phyloP scores from a whole-genome alignment of 306 rosid genomes.

The Dalbergia cultrata region DNA sequence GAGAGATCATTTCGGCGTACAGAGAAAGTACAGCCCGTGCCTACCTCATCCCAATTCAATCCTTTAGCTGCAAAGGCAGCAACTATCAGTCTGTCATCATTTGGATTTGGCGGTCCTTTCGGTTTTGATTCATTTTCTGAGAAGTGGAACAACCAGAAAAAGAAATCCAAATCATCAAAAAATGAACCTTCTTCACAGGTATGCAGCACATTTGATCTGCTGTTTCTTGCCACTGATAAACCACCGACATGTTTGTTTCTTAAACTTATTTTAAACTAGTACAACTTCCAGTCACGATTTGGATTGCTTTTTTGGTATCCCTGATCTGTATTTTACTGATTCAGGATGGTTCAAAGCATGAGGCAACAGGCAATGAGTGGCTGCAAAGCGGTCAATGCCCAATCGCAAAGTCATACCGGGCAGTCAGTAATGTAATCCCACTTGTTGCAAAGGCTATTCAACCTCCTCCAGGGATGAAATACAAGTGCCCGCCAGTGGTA shows the following conservation, averaged over 20 bases:
- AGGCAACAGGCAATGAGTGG: constrained; percentile 88
- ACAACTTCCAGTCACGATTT: constrained; percentile 32
- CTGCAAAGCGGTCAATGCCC: constrained; percentile 90
- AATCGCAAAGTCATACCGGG: constrained; percentile 91
- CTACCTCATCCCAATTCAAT: constrained; percentile 73
- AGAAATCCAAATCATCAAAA: constrained; percentile 76
- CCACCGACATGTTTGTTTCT: constrained; percentile 5
- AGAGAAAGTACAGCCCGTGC: constrained; percentile 58
- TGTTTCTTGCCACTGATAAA: not conserved
- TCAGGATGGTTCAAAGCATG: constrained; percentile 85
- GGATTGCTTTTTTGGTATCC: constrained; percentile 23
- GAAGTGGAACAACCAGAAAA: constrained; percentile 84
- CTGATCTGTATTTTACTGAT: constrained; percentile 41
- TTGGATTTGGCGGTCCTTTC: constrained; percentile 91
- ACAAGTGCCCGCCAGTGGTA: constrained; percentile 78
- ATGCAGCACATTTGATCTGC: constrained; percentile 32
- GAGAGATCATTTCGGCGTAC: constrained; percentile 66
- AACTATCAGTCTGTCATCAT: constrained; percentile 94
- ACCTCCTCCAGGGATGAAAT: constrained; percentile 85
- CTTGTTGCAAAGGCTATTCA: constrained; percentile 90
- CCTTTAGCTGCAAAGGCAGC: constrained; percentile 99
- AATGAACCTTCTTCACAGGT: constrained; percentile 83
- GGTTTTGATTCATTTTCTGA: constrained; percentile 82
- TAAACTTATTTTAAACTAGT: not conserved
- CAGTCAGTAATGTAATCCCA: constrained; percentile 86